These are phyloP conservation scores for Cetraspora pellucida DNA, from an alignment of 192 early-diverging fungal genomes.

Conservation along the genomic window DNA sequence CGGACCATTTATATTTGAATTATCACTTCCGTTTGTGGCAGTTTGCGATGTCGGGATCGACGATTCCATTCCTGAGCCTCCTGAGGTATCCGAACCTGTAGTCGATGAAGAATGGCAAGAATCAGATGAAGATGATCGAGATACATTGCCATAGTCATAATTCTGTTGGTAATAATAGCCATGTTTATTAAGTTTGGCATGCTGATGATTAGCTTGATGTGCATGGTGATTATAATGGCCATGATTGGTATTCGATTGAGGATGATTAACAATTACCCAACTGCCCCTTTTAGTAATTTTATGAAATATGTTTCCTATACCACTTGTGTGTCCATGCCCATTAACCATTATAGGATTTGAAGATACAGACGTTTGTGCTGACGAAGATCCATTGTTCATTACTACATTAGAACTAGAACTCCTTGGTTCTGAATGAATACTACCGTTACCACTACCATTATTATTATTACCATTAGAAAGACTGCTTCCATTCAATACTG, in stretches of 20 bases:
- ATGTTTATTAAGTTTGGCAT: constrained; percentile 27
- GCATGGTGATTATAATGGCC: constrained; percentile 22
- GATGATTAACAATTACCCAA: constrained; percentile 22
- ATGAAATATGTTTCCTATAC: not conserved
- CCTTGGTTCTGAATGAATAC: not conserved
- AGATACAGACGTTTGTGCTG: not conserved
- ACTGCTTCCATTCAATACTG: constrained; percentile 32
- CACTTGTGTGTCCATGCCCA: not conserved
- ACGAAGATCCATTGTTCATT: not conserved
- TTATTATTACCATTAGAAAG: constrained; percentile 25
- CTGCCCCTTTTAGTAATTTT: constrained; percentile 7
- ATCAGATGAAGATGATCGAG: constrained; percentile 25
- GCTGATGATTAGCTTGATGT: constrained; percentile 30
- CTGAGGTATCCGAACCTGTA: constrained; percentile 23
- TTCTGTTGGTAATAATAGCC: not conserved
- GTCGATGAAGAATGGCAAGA: constrained; percentile 32
- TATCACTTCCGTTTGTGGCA: not conserved
- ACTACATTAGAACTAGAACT: not conserved
- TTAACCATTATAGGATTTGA: not conserved
- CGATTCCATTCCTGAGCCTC: not conserved
- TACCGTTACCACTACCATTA: not conserved
- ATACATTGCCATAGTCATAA: constrained; percentile 22
- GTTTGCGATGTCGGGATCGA: not conserved
- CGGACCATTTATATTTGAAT: constrained; percentile 2
- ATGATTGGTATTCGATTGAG: not conserved